Base-by-base conservation (phyloP, 352 stramenopile genomes). In the Phytophthora ohioensis region DNA sequence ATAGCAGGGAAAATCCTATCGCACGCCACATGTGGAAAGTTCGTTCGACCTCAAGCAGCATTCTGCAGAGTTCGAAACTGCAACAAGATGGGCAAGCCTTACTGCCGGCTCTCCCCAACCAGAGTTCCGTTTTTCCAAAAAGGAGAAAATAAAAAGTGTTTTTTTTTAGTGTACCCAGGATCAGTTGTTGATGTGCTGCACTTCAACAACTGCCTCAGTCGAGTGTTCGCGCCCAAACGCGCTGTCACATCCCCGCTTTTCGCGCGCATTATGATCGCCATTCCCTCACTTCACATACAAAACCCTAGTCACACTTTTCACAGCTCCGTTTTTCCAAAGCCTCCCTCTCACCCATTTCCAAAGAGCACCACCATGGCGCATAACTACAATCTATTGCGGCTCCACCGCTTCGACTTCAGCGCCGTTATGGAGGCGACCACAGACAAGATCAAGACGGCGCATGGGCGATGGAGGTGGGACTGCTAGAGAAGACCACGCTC, bases 341-440 rank as follows among this genome's bases (percentile, higher is more conserved):
- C 47, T 32, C 57, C 17, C 35, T 63, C 53, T 62, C 34, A 41
- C 2, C 17, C 54, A 61, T 51, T 61, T 52, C 6, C 42, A 41
- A 52, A 61, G 38, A 52, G 13, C 5, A 6, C 36, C 56, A 30
- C 36, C 7, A 57, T 65, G 36, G 57, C 34, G 3, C 27, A 57
- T 27, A 43, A 65, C 46, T 51, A 65, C 35, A 57, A 65, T 1
- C n/a, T 58, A 3, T n/a, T 47, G 27, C n/a, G 30, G 7, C 48
- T 48, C 17, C 31, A 67, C 59, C 5, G 11, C 3, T 54, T 55
- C 31, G 38, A 54, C 59, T 59, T 67, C 35, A 41, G 11, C n/a
- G 39, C 48, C 49, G 32, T 67, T 39, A 60, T 58, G 58, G 48
- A 57, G 39, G 48, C 48, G 21, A 57, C 45, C 1, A 65, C 46